Conservation (phyloP, 1,284 basidiomycete genomes). For the Apiotrichum siamense region DNA sequence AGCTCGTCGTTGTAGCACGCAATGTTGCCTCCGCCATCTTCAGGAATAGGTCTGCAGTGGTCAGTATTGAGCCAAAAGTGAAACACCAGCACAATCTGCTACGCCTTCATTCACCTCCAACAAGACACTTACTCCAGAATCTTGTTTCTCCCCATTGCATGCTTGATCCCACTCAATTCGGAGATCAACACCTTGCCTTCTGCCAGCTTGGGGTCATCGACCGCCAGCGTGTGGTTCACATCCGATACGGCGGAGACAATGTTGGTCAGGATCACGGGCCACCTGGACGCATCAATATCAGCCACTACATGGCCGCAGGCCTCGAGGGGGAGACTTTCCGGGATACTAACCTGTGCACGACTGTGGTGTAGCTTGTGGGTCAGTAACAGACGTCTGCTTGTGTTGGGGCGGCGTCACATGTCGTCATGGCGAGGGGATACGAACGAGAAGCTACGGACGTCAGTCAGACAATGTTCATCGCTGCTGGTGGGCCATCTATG, state of each 20-base stretch:
- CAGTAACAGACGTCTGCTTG: neutral
- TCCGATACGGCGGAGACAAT: conserved; percentile 67
- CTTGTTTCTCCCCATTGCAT: conserved; percentile 79
- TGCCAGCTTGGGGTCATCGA: conserved; percentile 39
- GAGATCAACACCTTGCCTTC: conserved; percentile 78
- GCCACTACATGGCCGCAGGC: conserved; percentile 9
- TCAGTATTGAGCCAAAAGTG: neutral
- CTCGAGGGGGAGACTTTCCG: neutral
- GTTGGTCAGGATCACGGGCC: conserved; percentile 83
- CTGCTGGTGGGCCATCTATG: neutral
- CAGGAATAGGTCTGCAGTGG: conserved; percentile 56
- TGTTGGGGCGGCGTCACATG: neutral
- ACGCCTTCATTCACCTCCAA: neutral
- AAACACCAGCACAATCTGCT: neutral
- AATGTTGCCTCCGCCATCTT: conserved; percentile 65
- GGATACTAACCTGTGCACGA: conserved; percentile 36
- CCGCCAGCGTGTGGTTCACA: conserved; percentile 54
- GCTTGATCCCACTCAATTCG: conserved; percentile 73
- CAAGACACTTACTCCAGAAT: conserved; percentile 58
- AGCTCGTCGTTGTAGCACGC: conserved; percentile 71
- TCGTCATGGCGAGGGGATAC: conserved; percentile 6
- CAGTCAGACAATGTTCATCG: neutral
- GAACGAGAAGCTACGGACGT: conserved; percentile 35
- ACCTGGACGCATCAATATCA: conserved; percentile 53
- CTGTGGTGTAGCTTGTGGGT: conserved; percentile 36